Base-by-base conservation (phyloP, 345 rosid species). In the Diplotaxis tenuifolia region DNA sequence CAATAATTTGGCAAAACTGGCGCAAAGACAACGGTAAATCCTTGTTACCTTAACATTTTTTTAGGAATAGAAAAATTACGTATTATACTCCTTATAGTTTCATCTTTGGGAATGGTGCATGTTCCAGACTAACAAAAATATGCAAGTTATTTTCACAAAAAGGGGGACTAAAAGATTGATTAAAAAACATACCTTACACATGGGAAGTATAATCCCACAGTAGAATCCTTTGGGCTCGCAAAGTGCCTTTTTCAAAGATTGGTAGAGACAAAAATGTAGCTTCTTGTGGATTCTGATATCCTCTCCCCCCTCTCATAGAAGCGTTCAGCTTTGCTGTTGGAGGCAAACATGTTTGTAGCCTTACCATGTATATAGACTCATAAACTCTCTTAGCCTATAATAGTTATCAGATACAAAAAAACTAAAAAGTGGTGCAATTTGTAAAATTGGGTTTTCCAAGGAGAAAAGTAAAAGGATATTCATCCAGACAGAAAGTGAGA, bases 261-360 rank as follows among this genome's bases (percentile, higher is more conserved):
- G n/a, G n/a, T n/a, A 67, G 50, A 67, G 49, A 8, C 2, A 14
- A 32, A 52, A 67, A 14, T 14, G 49, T n/a, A n/a, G n/a, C n/a
- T n/a, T n/a, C n/a, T n/a, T n/a, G n/a, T n/a, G n/a, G n/a, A n/a
- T 1, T 12, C 21, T 52, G 49, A 67, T 67, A 20, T 67, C 71
- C 15, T 20, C 6, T 22, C n/a, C 54, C n/a, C n/a, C n/a, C n/a
- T 5, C 36, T 68, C 16, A 3, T 23, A 68, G 72, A 68, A 68
- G 62, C 34, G 25, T 38, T 5, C 15, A 15, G 53, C 72, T 55
- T 68, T 55, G 38, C 6, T 25, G 27, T 25, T n/a, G n/a, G n/a
- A n/a, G n/a, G n/a, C n/a, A n/a, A n/a, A n/a, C n/a, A n/a, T n/a
- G n/a, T n/a, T n/a, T 23, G 72, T 68, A 68, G 10, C 34, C 62